These are phyloP conservation scores for Eucalyptus tenuipes DNA, from an alignment of 345 rosid genomes.

Conservation along the genomic window DNA sequence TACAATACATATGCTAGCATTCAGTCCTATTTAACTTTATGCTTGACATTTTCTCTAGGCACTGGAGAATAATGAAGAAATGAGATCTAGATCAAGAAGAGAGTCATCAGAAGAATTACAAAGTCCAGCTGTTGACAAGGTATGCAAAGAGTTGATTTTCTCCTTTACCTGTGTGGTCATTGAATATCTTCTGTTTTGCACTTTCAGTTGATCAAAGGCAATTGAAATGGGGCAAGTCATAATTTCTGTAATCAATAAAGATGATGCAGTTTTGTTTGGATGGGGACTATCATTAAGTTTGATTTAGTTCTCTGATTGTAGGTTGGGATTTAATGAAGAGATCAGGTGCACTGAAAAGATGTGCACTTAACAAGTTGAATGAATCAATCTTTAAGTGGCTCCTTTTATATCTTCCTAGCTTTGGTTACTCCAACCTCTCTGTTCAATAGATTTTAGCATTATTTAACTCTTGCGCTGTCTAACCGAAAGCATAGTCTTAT, in stretches of 20 bases:
- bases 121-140: constrained; percentile 65
- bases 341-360: neutral
- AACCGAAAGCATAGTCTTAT: neutral
- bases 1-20: neutral
- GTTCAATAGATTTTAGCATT: neutral
- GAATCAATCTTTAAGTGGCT: neutral
- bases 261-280: neutral
- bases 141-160: constrained; percentile 3
- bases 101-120: constrained; percentile 50
- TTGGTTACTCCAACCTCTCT: neutral
- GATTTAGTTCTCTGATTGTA: neutral
- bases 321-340: neutral
- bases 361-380: neutral
- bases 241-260: neutral
- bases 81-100: constrained; percentile 60
- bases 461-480: neutral
- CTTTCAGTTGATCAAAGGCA: neutral
- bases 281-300: neutral
- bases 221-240: neutral
- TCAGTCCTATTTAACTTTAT: neutral
- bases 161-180: neutral
- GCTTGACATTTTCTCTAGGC: constrained; percentile 30
- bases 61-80: constrained; percentile 61
- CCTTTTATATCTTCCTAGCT: neutral
- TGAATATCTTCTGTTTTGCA: neutral